Evolutionary conservation across 352 stramenopile genomes (phyloP), one percentile per base, ranked within the genome.

Genomic region (Pythium apleroticum): DNA sequence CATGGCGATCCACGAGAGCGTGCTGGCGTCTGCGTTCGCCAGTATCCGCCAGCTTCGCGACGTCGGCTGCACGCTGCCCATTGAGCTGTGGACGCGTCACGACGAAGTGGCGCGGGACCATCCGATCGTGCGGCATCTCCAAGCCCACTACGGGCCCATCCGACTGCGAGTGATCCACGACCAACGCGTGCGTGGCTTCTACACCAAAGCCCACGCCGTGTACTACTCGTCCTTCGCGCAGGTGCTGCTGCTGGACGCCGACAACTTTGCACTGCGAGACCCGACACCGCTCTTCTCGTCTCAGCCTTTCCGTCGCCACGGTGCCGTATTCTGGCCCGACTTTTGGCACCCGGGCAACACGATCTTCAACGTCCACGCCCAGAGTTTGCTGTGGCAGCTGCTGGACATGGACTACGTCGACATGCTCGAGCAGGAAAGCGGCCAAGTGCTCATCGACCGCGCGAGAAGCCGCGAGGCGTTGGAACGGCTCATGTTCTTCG

Each of bases 381-480:
- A 76, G 45, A 75, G 66, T 37, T 28, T 76, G n/a, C 27, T 78
- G 9, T 76, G 69, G 72, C 52, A 71, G 53, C 17, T 78, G 24
- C 62, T 78, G 4, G 61, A 57, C 39, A 20, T 76, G 20, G 37
- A 65, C 27, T 72, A 70, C 48, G 58, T 74, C 35, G 50, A 72
- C 43, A 74, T 74, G 68, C 55, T 76, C 28, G 72, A 78, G 39
- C 68, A 76, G 45, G 72, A 78, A 28, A 76, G 68, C 55, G 72
- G 66, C 20, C 66, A 73, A 43, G 60, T 67, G n/a, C 17, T 73
- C 27, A 73, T 73, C 28, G 45, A 73, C 22, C 66, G 66, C 19
- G n/a, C 25, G 19, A 33, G 50, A 19, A 58, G 56, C 33, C 55
- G 46, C 19, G 24, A n/a, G 27, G 61, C 60, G 39, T 30, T 73